Evolutionary conservation across 129 eudicot genomes (phyloP).

Genomic region (Arctium minus): DNA sequence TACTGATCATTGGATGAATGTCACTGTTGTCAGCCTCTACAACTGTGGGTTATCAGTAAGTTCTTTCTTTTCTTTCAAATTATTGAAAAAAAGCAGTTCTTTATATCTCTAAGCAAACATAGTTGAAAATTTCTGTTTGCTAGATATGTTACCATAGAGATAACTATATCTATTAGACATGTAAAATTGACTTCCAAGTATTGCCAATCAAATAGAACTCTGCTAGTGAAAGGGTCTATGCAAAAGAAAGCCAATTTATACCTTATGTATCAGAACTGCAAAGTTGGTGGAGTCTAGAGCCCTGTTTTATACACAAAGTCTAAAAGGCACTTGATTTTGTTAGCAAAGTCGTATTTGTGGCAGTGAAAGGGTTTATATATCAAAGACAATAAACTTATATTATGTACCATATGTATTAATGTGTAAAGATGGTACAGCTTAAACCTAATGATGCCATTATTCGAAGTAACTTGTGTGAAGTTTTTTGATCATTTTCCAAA

Average conservation of each 20-base stretch:
- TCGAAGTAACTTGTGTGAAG: not conserved
- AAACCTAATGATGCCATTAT: slow-evolving; percentile 1
- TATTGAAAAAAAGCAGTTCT: not conserved
- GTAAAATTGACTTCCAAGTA: too few species aligned
- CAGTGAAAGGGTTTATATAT: not conserved
- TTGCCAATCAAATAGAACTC: too few species aligned
- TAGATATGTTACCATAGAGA: too few species aligned
- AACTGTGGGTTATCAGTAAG: slow-evolving; percentile 73
- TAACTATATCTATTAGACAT: too few species aligned
- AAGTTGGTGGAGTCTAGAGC: too few species aligned
- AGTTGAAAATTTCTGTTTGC: too few species aligned
- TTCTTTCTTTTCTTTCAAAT: slow-evolving; percentile 3
- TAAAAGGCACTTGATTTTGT: too few species aligned
- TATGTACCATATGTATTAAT: not conserved
- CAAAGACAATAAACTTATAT: not conserved
- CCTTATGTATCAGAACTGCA: too few species aligned
- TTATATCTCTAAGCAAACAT: too few species aligned
- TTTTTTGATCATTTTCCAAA: not conserved
- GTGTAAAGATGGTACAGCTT: not conserved
- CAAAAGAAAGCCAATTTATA: too few species aligned
- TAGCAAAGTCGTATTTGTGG: not conserved
- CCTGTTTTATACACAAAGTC: too few species aligned
- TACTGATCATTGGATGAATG: slow-evolving; percentile 75
- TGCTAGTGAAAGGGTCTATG: too few species aligned
- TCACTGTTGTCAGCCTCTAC: slow-evolving; percentile 67